These are phyloP conservation scores for Pisolithus marmoratus DNA, from an alignment of 768 basidiomycete species.

Conservation along the genomic window DNA sequence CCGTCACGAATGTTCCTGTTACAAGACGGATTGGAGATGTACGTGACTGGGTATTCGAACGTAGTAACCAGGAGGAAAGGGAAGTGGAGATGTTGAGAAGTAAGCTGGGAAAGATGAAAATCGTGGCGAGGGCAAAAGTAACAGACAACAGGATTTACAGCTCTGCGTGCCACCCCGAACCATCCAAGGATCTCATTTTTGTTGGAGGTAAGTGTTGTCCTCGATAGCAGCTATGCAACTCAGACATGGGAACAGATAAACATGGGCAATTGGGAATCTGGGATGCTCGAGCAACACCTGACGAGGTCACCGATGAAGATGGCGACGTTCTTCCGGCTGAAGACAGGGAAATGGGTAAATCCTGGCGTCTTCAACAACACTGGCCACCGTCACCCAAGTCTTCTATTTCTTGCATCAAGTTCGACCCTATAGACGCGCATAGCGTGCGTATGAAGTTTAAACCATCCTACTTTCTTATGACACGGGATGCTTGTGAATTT, in stretches of 20 bases:
- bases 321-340: constrained; percentile 35
- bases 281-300: constrained; percentile 70
- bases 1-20: constrained; percentile 30
- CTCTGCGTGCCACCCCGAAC: constrained; percentile 76
- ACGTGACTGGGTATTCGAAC: constrained; percentile 49
- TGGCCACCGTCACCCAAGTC: constrained; percentile 81
- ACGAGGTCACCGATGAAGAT: constrained; percentile 65
- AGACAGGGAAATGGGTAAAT: constrained; percentile 61
- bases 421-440: constrained; percentile 72
- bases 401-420: constrained; percentile 71
- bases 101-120: constrained; percentile 48
- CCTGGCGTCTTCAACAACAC: constrained; percentile 75
- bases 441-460: constrained; percentile 40
- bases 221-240: not conserved
- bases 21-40: constrained; percentile 37
- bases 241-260: constrained; percentile 50
- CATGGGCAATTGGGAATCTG: constrained; percentile 80
- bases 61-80: constrained; percentile 39
- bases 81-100: constrained; percentile 51
- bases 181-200: constrained; percentile 77
- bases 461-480: not conserved
- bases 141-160: constrained; percentile 71
- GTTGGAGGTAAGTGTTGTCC: constrained; percentile 56
- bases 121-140: constrained; percentile 78
- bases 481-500: not conserved